Evolutionary conservation across 352 stramenopile genomes (phyloP), one percentile per base, ranked within the genome.

Genomic region (Pythium brassicae): DNA sequence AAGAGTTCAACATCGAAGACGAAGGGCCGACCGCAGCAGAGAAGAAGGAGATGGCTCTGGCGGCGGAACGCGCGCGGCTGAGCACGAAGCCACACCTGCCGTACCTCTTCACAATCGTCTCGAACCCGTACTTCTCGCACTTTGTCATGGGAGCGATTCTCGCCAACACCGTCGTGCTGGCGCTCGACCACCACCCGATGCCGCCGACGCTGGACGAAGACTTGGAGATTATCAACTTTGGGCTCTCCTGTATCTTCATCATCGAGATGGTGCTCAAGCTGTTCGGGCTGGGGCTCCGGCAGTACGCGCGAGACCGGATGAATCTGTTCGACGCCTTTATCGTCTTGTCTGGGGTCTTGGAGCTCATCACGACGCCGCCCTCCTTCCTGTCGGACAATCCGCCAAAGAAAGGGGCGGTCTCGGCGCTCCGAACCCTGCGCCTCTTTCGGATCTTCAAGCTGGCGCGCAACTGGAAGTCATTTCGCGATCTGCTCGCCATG

Each of bases 381-480:
- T 88, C 81, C 0, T 92, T 92, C 45, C 70, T 95, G 60, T 81
- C 69, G 3, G 72, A 61, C 23, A 74, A 79, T 26, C 55, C 66
- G 3, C 69, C 68, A 0, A 79, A 79, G 42, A 89, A 87, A 54
- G 83, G 78, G 6, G 74, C 73, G 0, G 77, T 88, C 4, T 97
- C 88, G 23, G 87, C 90, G 0, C 66, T 98, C 19, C 72, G 92
- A 5, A 94, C 86, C 3, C 92, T 98, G 54, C 79, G 95, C 0
- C 65, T 98, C 10, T 96, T 98, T 53, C 76, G 93, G 23, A 78
- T 98, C 20, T 97, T 99, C 59, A 98, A 98, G 51, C 80, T 99
- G 22, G 92, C 94, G 23, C 86, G 90, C 22, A 72, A 93, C 42
- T 98, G 94, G 96, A 79, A 85, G 50, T 90, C 80, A 0, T 66